Conservation (phyloP, 768 basidiomycete genomes). For the Amanita rimosa region DNA sequence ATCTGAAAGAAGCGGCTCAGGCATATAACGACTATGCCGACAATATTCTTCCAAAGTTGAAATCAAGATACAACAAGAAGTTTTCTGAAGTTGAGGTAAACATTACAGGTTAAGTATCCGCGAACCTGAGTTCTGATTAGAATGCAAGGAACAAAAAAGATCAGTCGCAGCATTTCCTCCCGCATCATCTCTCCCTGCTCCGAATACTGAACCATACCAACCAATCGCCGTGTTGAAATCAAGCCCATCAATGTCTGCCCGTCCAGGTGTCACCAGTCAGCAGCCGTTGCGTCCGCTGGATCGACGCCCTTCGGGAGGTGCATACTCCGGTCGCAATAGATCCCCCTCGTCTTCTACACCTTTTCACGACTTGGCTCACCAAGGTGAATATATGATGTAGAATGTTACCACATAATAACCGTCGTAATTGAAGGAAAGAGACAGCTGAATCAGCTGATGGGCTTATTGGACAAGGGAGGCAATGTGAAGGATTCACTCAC, state of each 20-base stretch:
- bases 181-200: conserved; percentile 19
- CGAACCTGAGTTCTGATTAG: background rate
- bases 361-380: conserved; percentile 81
- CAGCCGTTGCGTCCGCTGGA: conserved; percentile 70
- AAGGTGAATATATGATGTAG: conserved; percentile 32
- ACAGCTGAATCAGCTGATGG: conserved; percentile 78
- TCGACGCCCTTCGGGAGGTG: conserved; percentile 56
- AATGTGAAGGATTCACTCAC: conserved; percentile 49
- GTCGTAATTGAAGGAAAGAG: conserved; percentile 49
- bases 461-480: conserved; percentile 71
- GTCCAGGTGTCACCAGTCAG: conserved; percentile 53
- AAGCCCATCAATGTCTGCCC: conserved; percentile 31
- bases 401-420: conserved; percentile 4
- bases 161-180: conserved; percentile 25
- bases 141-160: conserved; percentile 55
- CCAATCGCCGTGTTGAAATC: conserved; percentile 29
- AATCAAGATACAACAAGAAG: conserved; percentile 71
- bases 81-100: conserved; percentile 79
- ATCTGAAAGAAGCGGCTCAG: conserved; percentile 65
- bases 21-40: conserved; percentile 80
- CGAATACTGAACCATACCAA: conserved; percentile 18
- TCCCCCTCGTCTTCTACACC: conserved; percentile 76
- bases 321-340: conserved; percentile 44
- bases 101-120: background rate
- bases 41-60: conserved; percentile 68